A percentile compares a stretch with the other conserved stretches of the same genome.
Conservation (phyloP, 2,329 filamentous ascomycete species). For the Cladophialophora chaetospira region DNA sequence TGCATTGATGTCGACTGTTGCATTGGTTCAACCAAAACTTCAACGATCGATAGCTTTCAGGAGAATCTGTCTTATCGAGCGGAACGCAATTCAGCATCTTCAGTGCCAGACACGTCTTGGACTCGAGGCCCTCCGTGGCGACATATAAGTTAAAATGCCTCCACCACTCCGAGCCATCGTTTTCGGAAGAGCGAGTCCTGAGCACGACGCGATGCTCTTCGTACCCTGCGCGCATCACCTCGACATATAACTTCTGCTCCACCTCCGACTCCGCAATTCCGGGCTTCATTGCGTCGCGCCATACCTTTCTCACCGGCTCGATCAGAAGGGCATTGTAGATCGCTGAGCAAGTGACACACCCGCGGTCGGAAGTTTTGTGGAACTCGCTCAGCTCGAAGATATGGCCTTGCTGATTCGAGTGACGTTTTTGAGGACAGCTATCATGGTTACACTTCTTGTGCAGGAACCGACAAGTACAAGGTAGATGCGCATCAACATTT, state of each 20-base stretch:
- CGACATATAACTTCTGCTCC: neutral
- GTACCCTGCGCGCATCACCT: constrained; percentile 4
- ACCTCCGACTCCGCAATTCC: neutral
- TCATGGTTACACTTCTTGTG: neutral
- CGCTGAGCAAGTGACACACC: neutral
- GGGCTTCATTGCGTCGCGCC: neutral
- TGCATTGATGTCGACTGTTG: neutral
- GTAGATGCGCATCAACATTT: too few species aligned
- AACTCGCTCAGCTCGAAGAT: neutral
- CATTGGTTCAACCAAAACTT: neutral
- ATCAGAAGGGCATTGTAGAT: neutral
- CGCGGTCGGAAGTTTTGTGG: neutral
- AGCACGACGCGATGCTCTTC: neutral
- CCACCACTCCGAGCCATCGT: neutral
- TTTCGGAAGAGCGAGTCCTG: neutral
- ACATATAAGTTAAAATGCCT: constrained; percentile 4
- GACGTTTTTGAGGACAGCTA: neutral
- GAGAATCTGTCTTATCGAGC: constrained; percentile 1
- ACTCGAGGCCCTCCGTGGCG: neutral
- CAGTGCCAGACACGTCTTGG: neutral
- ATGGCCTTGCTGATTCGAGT: neutral
- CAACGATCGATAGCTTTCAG: neutral
- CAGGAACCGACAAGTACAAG: constrained; percentile 3
- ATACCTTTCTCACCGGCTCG: neutral
- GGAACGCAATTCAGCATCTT: constrained; percentile 1